Percentiles rank a stretch among this genome's conserved stretches.
phyloP scores from a whole-genome alignment of 768 basidiomycete species.

The Mycena sanguinolenta region DNA sequence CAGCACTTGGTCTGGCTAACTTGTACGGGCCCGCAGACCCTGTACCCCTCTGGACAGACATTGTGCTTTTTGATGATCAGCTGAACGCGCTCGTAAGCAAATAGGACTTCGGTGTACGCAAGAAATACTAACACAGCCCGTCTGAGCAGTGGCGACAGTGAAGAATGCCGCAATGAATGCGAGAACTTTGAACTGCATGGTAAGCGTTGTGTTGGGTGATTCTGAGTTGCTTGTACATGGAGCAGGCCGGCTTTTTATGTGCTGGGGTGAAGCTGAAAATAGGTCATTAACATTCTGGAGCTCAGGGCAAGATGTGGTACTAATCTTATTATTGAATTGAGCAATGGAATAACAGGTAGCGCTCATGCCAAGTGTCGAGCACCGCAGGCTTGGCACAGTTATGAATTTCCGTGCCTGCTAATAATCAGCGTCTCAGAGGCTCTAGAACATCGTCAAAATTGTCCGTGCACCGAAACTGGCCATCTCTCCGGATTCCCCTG shows the following conservation, averaged over 20 bases:
- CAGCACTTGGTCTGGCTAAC: conserved; percentile 3
- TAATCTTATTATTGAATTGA: conserved; percentile 6
- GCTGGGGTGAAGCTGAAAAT: neutral
- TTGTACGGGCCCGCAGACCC: conserved; percentile 5
- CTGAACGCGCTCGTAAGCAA: neutral
- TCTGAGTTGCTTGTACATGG: neutral
- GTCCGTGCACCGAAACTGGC: too few relatives aligned
- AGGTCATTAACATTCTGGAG: neutral
- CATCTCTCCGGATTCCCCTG: too few relatives aligned
- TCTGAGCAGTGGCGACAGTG: conserved; percentile 6
- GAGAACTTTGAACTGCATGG: conserved; percentile 6
- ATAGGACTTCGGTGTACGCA: neutral
- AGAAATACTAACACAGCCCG: conserved; percentile 3
- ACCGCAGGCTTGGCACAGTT: too few relatives aligned
- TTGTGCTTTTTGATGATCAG: neutral
- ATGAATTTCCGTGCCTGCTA: too few relatives aligned
- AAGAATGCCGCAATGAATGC: conserved; percentile 11
- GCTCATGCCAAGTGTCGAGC: neutral
- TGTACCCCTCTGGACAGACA: neutral
- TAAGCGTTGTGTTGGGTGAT: neutral
- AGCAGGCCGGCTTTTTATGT: neutral
- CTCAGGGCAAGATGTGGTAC: neutral
- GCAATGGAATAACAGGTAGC: neutral
- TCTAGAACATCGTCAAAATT: too few relatives aligned
- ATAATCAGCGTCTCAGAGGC: too few relatives aligned